Base-by-base conservation (phyloP, 2,329 filamentous ascomycete species). In the Tolypocladium amazonense region DNA sequence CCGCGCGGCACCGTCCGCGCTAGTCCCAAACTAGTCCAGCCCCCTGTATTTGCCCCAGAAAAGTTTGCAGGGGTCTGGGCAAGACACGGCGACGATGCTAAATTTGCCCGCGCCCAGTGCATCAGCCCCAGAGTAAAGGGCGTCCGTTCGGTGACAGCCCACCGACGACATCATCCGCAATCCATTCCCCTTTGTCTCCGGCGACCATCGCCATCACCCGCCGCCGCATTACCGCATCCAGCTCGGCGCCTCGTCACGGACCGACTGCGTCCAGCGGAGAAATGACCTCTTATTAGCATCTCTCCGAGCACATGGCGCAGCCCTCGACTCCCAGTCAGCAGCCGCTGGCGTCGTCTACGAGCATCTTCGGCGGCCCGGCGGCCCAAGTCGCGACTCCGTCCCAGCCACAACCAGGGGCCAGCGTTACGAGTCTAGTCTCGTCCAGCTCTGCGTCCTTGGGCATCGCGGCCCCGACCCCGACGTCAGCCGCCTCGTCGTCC, bases 301-400 rank as follows among this genome's bases (percentile, higher is more conserved):
- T 39, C 52, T 20, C 4, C 71, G 60, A 62, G 64, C n/a, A 68
- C 69, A 80, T 80, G 77, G 66, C 74, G 69, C 70, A 72, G 72
- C 75, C 73, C 70, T 78, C 79, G 25, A 75, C 75, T 64, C 78
- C 79, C 65, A 73, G 70, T 63, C 74, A 75, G 65, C 66, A 75
- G 65, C 65, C 67, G 63, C 66, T 71, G 62, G 70, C 70, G 65
- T 43, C 61, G 37, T 80, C 77, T 15, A n/a, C 30, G 30, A 54
- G 50, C 64, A 75, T 81, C 67, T 83, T 81, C 67, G 79, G 79
- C 60, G 74, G 74, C 61, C 71, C 73, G 55, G 66, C 69, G 59
- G 60, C 66, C 62, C 65, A 63, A 58, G 68, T 66, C 62, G 59
- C 63, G 60, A 65, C 64, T 60, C 62, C 64, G 62, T 60, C 65